Percentiles rank a stretch among this genome's conserved stretches.
Evolutionary conservation across 495 filamentous ascomycete genomes (phyloP).

Genomic region (Penicillium canariense): DNA sequence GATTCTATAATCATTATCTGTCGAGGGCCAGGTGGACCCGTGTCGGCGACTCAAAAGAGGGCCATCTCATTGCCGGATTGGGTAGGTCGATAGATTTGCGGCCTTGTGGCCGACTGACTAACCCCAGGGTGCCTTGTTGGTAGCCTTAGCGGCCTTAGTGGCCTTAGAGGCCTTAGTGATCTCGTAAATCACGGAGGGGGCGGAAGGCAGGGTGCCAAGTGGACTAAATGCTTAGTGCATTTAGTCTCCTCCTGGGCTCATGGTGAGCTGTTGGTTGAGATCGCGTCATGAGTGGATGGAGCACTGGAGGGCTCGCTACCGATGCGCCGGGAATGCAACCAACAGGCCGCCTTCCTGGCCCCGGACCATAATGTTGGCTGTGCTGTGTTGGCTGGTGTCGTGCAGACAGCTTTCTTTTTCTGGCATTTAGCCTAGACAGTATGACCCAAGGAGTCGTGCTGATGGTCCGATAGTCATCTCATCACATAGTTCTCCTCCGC

Average conservation of each 20-base stretch:
- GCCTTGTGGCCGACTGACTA: not conserved
- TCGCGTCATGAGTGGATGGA: conserved; percentile 1
- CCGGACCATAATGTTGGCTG: not conserved
- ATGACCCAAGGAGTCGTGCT: not conserved
- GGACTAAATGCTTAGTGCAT: conserved; percentile 8
- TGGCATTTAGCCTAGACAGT: not conserved
- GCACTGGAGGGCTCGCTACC: conserved; percentile 11
- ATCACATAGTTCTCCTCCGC: no score
- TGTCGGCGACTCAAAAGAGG: conserved; percentile 5
- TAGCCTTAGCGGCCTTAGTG: not conserved
- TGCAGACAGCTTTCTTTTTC: not conserved
- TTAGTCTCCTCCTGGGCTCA: not conserved
- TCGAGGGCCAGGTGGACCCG: no score
- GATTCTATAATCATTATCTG: no score
- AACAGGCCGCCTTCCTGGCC: not conserved
- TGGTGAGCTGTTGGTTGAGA: conserved; percentile 1
- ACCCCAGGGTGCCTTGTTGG: not conserved
- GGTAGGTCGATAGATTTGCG: not conserved
- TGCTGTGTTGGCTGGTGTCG: not conserved
- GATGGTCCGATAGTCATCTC: no score
- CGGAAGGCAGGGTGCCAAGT: not conserved
- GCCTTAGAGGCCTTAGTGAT: not conserved
- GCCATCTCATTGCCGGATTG: not conserved
- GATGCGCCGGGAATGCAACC: conserved; percentile 1
- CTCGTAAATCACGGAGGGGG: no score